Evolutionary conservation across 192 early-diverging fungal species (phyloP), one percentile per base, ranked within the genome.

Genomic region (Coemansia sp.): DNA sequence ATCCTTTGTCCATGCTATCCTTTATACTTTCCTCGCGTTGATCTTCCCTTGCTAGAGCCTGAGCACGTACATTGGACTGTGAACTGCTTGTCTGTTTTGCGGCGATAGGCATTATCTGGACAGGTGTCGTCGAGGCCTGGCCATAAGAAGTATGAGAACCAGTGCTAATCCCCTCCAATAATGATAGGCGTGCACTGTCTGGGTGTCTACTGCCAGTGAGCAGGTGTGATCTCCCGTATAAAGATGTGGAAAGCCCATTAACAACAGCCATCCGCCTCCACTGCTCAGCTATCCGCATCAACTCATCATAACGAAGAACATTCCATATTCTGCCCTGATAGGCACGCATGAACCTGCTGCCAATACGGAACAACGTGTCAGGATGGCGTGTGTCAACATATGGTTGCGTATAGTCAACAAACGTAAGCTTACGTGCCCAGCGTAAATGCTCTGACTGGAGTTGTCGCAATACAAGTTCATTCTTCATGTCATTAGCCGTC

Each of bases 371-470:
- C 68, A 83, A 67, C 46, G 76, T 72, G 52, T 83, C 80, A 4
- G 80, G 80, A 39, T 83, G 80, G 32, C 69, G 64, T 15, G 80
- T 83, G 42, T 83, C 80, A 1, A 77, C 80, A 15, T 83, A 83
- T 10, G 80, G 80, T 63, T 83, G 80, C 26, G 80, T 83, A 48
- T 77, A 77, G 61, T 83, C 80, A 37, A 74, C 76, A 76, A 74
- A 83, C 22, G 80, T 75, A 62, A 83, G 72, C 72, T 83, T 83
- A 49, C 80, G 80, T 0, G 80, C 72, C 80, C 80, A 83, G 36
- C 80, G 71, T 67, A 83, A 51, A 32, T 83, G 80, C 52, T 83
- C 80, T 4, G 80, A 69, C 72, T 83, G 80, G 37, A 83, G 72
- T 63, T 83, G 75, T 1, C 80, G 66, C 16, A 83, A 43, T 2